These are phyloP conservation scores for Beta corolliflora DNA, from an alignment of 179 eudicot species.

Conservation along the genomic window DNA sequence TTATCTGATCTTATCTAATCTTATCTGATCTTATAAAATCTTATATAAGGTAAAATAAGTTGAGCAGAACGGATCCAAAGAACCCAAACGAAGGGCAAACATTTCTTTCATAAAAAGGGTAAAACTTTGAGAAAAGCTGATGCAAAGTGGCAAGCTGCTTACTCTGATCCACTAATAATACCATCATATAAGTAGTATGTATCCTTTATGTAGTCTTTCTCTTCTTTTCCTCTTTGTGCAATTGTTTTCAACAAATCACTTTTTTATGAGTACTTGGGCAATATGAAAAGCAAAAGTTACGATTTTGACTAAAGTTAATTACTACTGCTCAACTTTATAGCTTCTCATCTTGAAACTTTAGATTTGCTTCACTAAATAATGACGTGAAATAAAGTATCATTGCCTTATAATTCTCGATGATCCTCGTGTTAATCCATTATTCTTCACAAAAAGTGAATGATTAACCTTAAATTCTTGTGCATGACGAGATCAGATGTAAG, in stretches of 20 bases:
- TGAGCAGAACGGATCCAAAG: too few species aligned
- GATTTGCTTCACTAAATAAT: not conserved
- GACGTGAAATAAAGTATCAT: not conserved
- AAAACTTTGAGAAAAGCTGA: too few species aligned
- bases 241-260: not conserved
- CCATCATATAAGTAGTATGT: too few species aligned
- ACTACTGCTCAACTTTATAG: not conserved
- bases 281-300: slow-evolving; percentile 9
- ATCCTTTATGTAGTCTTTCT: too few species aligned
- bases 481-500: not conserved
- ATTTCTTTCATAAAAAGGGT: too few species aligned
- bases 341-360: not conserved
- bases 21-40: too few species aligned
- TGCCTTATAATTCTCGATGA: not conserved
- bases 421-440: too few species aligned
- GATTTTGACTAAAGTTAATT: not conserved
- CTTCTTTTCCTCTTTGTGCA: not conserved
- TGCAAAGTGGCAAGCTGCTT: not conserved
- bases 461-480: not conserved
- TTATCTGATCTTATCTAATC: too few species aligned
- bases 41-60: too few species aligned
- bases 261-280: not conserved
- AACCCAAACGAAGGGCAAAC: too few species aligned
- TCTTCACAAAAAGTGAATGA: not conserved
- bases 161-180: not conserved